Evolutionary conservation across 2,329 filamentous ascomycete genomes (phyloP), one percentile per base, ranked within the genome.

Genomic region (Diaporthe longicolla): DNA sequence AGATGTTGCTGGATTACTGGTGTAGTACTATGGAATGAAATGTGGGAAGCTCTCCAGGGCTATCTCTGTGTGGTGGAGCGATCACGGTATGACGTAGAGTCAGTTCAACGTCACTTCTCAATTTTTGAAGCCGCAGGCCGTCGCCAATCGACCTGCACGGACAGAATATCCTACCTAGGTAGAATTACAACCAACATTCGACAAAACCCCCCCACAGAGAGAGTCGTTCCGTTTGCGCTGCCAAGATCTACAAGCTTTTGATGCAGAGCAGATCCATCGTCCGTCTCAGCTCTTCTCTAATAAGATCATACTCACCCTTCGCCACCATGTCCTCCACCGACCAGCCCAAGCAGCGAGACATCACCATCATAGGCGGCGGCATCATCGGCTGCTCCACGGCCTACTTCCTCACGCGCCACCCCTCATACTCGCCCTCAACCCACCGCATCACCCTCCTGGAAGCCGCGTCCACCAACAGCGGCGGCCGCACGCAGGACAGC

Each of bases 321-420:
- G 32, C 57, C 55, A 43, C 57, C 32, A 58, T 54, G 50, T 54
- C 45, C 43, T 4, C 43, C 29, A 13, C 29, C 21, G n/a, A 26
- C 9, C 45, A 15, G 40, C 21, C 21, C 6, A 21, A 50, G 13
- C 69, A 63, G 45, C 57, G 57, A 37, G 72, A 75, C 61, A 74
- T 75, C 54, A 74, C 72, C 59, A 74, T 83, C 71, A 76, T 83
- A 87, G 92, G 93, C 77, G 93, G 93, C 73, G 93, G 93, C 75
- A 94, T 95, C 70, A 94, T 95, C 75, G 93, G 93, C 76, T 92
- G 90, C 81, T 93, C 91, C 75, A 91, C 91, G 3, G 93, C 93
- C 29, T 95, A 95, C 78, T 95, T 89, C 79, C 85, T 95, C 17
- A 93, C 93, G 0, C 89, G 91, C 75, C 93, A 95, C 80, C 89